Evolutionary conservation across 805 yeast genomes (phyloP).

Genomic region (Pichia paraexigua): DNA sequence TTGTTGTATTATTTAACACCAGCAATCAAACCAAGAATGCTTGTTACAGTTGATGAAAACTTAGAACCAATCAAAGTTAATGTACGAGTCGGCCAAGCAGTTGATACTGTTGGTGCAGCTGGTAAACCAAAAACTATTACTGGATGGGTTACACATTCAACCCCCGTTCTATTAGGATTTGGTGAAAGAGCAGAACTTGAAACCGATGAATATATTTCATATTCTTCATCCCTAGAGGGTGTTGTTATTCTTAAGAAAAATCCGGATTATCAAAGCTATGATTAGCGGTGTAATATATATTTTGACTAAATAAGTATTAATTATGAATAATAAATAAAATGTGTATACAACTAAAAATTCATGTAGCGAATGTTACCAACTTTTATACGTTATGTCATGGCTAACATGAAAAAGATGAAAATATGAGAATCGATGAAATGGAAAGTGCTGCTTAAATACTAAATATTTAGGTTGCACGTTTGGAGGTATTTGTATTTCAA

Average conservation of each 20-base stretch:
- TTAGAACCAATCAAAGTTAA: slow-evolving; percentile 89
- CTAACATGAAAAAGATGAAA: neutral
- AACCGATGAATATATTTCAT: slow-evolving; percentile 82
- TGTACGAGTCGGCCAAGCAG: slow-evolving; percentile 98
- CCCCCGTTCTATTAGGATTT: slow-evolving; percentile 87
- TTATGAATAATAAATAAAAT: neutral
- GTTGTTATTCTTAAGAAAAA: slow-evolving; percentile 87
- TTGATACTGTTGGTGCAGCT: slow-evolving; percentile 97
- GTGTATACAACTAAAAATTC: too few species aligned
- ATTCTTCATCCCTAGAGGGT: slow-evolving; percentile 82
- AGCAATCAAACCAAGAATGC: slow-evolving; percentile 87
- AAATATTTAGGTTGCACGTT: neutral
- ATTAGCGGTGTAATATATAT: neutral
- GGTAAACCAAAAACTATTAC: slow-evolving; percentile 98
- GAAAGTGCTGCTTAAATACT: neutral
- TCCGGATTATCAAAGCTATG: slow-evolving; percentile 61
- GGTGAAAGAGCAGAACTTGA: slow-evolving; percentile 98
- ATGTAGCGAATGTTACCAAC: neutral
- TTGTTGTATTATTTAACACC: slow-evolving; percentile 79
- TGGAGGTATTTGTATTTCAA: too few species aligned
- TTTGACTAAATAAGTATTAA: neutral
- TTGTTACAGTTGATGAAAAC: slow-evolving; percentile 86
- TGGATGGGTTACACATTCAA: slow-evolving; percentile 98
- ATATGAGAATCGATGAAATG: neutral
- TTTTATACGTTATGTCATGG: neutral